phyloP scores from a whole-genome alignment of 2,329 filamentous ascomycete genomes.

The Hymenoscyphus salicellus region DNA sequence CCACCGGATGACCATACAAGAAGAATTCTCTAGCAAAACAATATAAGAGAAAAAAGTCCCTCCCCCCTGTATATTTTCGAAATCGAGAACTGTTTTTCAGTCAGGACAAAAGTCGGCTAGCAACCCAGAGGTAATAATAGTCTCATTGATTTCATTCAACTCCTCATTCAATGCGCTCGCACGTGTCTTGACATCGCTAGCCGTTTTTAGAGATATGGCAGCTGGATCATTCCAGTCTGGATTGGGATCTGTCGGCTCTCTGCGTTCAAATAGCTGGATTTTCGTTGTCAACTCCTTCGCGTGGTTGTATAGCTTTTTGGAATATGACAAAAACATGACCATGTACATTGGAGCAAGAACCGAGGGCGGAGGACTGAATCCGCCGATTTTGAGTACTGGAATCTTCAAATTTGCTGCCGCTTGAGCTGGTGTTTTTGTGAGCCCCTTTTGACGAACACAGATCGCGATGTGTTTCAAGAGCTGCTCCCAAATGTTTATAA shows the following conservation, averaged over 20 bases:
- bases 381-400: slow-evolving; percentile 24
- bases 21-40: too few species aligned
- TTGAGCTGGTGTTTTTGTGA: slow-evolving; percentile 8
- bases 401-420: not conserved
- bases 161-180: slow-evolving; percentile 7
- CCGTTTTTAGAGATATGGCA: slow-evolving; percentile 11
- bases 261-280: too few species aligned
- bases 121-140: too few species aligned
- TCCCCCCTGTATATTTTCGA: too few species aligned
- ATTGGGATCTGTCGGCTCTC: not conserved
- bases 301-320: slow-evolving; percentile 19
- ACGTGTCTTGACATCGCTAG: slow-evolving; percentile 21
- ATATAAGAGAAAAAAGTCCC: too few species aligned
- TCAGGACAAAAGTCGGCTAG: too few species aligned
- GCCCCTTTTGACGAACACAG: slow-evolving; percentile 17
- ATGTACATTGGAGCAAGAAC: slow-evolving; percentile 24
- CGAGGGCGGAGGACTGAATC: slow-evolving; percentile 19
- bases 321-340: slow-evolving; percentile 24
- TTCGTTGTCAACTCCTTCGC: slow-evolving; percentile 18
- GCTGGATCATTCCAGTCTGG: not conserved
- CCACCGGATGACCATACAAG: too few species aligned
- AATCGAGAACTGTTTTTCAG: too few species aligned
- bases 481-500: slow-evolving; percentile 26
- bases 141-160: too few species aligned
- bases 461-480: slow-evolving; percentile 26